Evolutionary conservation across 2,329 filamentous ascomycete genomes (phyloP), one percentile per base, ranked within the genome.

Genomic region (Alternaria hordeiaustralica): DNA sequence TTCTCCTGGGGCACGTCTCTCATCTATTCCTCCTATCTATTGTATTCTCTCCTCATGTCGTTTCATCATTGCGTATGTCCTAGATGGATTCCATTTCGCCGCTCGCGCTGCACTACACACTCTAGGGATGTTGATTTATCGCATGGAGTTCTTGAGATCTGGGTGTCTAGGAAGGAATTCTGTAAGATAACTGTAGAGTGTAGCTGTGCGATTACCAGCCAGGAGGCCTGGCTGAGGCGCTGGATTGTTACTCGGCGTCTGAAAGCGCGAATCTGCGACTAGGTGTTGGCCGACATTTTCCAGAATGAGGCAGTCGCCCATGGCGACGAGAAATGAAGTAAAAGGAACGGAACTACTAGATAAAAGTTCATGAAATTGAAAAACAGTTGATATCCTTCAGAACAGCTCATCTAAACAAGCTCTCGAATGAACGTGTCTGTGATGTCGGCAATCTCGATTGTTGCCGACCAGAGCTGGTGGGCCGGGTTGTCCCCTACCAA

Each of bases 331-430:
- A 44, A 63, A 60, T 63, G 61, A 36, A 55, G n/a, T 59, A 44
- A 63, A 62, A 46, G 60, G 61, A 64, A 66, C 50, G 59, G 60
- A 63, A 68, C 58, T 63, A 61, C 64, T 66, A 70, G 67, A 73
- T 61, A 73, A 75, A 75, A 75, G 73, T 70, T 64, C 58, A 55
- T 70, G 55, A 71, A 75, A 75, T 75, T 74, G 68, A 72, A 74
- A 74, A 74, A 74, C 71, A 74, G 47, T 73, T 73, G 28, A 74
- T 74, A 74, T 57, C 25, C 56, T 57, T 58, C 9, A 59, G 1
- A 41, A 41, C n/a, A 45, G 18, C 30, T 21, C 13, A 41, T 53
- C 28, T 3, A 53, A 53, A 41, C 49, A 53, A 53, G 49, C 7
- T 53, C 30, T 36, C 1, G 11, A 18, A 53, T 20, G 36, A 41